Base-by-base conservation (phyloP, 768 basidiomycete species). In the Naganishia randhawae region DNA sequence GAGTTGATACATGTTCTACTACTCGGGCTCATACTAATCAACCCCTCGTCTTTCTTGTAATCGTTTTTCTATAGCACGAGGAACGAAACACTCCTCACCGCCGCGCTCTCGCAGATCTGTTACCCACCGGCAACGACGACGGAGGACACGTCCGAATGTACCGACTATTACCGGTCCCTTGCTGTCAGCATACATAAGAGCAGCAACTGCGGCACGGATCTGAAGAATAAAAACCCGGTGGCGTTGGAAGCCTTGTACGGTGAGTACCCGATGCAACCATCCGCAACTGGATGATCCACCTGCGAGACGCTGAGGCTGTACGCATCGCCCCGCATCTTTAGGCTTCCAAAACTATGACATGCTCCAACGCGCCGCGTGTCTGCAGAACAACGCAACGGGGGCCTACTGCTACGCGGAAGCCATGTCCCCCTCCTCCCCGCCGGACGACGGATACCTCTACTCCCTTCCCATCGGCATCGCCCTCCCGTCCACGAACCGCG, bases 361-460 rank as follows among this genome's bases (percentile, higher is more conserved):
- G 57, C 48, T 68, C 31, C 67, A 68, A 39, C 17, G 11, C 25
- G 67, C 61, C 19, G 67, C 67, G 17, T 68, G 67, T 61, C 67
- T 68, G 19, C 17, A 11, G 22, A 57, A 68, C 52, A 33, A 31
- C 3, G 29, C 31, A 19, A 68, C 67, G 13, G 33, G 50, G 10
- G 61, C 67, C 32, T 68, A 51, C 37, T 68, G 67, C 31, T 68
- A 68, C 50, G 37, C 62, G 25, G 33, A 57, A 41, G 67, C 67
- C 32, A 68, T 68, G 57, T 45, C 45, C 7, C 29, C 31, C 25
- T 35, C 51, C 13, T 33, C 63, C 8, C 13, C 48, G 7, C 67
- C 67, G 27, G 67, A 68, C 29, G 67, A 68, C 37, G 67, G 42
- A 22, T 68, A 68, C 37, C 50, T 68, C 32, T 68, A 57, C 48